Percentiles rank a stretch among this genome's conserved stretches.
Conservation (phyloP, 129 eudicot genomes). For the Artemisia tridentata region DNA sequence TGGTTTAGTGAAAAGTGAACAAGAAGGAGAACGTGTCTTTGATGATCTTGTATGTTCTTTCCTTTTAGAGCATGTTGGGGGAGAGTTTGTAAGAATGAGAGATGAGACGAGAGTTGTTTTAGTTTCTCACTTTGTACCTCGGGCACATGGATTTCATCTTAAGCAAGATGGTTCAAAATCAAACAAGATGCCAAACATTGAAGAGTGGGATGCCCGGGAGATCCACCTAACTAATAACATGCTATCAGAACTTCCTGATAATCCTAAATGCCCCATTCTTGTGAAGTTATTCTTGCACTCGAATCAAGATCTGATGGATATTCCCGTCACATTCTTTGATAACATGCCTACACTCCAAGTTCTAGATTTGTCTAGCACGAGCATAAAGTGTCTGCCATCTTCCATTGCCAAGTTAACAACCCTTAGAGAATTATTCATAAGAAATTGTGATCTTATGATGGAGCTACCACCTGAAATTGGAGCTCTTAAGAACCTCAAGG, state of each 20-base stretch:
- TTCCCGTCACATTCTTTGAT: conserved; percentile 28
- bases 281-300: conserved; percentile 21
- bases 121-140: neutral
- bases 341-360: conserved; percentile 29
- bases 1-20: no score
- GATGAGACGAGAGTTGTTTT: conserved; percentile 10
- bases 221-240: conserved; percentile 14
- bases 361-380: conserved; percentile 33
- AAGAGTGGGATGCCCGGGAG: conserved; percentile 17
- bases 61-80: conserved; percentile 10
- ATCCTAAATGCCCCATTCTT: conserved; percentile 13
- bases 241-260: conserved; percentile 23
- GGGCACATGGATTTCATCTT: neutral
- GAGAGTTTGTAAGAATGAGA: conserved; percentile 11
- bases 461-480: conserved; percentile 35
- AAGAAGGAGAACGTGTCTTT: no score
- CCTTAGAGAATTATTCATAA: conserved; percentile 20
- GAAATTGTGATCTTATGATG: conserved; percentile 23
- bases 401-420: conserved; percentile 24
- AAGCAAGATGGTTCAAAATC: neutral
- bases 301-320: conserved; percentile 16
- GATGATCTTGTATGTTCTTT: neutral
- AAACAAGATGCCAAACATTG: neutral
- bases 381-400: conserved; percentile 23
- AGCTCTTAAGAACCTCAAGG: conserved; percentile 21